Conservation (phyloP, 2,329 filamentous ascomycete genomes). For the Grosmannia serpens region DNA sequence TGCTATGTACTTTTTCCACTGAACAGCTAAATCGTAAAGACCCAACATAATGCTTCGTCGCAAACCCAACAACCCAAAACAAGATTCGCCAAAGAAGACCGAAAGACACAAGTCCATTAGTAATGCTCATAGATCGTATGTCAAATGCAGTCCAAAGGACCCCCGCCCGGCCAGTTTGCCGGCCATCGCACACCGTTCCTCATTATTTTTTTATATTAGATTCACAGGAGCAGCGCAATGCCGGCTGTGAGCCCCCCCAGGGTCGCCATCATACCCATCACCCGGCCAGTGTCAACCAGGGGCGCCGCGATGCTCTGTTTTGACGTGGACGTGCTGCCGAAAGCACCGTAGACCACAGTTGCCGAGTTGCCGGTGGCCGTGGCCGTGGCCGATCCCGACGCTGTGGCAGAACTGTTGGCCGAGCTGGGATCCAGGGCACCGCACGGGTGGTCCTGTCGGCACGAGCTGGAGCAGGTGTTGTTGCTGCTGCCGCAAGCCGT, state of each 20-base stretch:
- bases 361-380: constrained; percentile 12
- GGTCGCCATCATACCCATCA: constrained; percentile 14
- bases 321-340: constrained; percentile 9
- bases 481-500: constrained; percentile 36
- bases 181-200: not conserved
- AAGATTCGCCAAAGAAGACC: not conserved
- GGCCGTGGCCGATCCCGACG: constrained; percentile 26
- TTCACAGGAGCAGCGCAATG: constrained; percentile 28
- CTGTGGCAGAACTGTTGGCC: constrained; percentile 41
- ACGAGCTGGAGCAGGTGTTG: constrained; percentile 49
- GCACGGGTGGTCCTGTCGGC: constrained; percentile 58
- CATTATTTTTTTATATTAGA: not conserved
- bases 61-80: not conserved
- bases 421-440: constrained; percentile 54
- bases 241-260: constrained; percentile 16
- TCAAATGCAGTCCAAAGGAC: not conserved
- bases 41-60: not conserved
- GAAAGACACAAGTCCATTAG: not conserved
- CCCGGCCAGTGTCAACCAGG: constrained; percentile 20
- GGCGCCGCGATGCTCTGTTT: constrained; percentile 6
- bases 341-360: constrained; percentile 26
- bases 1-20: not conserved
- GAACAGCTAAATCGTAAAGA: not conserved
- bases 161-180: no score
- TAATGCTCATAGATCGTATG: not conserved